Conservation (phyloP, 2,329 filamentous ascomycete genomes). For the Colletotrichum navitas region DNA sequence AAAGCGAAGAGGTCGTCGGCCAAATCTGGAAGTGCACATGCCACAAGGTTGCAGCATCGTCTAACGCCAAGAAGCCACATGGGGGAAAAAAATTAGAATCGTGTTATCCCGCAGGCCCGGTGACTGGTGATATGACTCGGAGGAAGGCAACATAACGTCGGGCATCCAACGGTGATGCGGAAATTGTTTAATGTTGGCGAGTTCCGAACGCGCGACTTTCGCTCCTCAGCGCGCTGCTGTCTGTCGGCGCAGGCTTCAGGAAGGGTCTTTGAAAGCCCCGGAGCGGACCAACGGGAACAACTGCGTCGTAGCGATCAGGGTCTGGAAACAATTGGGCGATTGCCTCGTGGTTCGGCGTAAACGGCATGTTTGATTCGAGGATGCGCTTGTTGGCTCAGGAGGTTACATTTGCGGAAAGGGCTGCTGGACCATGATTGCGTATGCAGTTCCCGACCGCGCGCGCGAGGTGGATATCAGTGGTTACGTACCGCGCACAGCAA, state of each 20-base stretch:
- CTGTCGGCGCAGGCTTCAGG: background rate
- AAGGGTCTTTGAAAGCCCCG: background rate
- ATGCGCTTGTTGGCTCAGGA: slow-evolving; percentile 24
- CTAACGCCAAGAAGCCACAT: background rate
- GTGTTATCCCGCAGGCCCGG: background rate
- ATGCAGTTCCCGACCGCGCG: slow-evolving; percentile 22
- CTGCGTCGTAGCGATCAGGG: slow-evolving; percentile 1
- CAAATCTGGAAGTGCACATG: background rate
- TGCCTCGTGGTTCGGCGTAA: background rate
- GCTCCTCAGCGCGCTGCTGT: slow-evolving; percentile 20
- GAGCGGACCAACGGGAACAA: slow-evolving; percentile 7
- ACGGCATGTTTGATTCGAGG: slow-evolving; percentile 34
- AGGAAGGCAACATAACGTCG: slow-evolving; percentile 22
- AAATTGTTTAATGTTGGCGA: slow-evolving; percentile 28
- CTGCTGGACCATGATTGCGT: slow-evolving; percentile 14
- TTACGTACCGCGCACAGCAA: background rate
- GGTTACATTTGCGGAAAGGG: slow-evolving; percentile 25
- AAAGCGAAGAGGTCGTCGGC: no score
- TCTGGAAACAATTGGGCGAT: background rate
- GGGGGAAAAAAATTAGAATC: background rate
- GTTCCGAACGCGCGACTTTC: background rate
- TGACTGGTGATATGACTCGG: slow-evolving; percentile 31
- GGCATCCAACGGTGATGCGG: slow-evolving; percentile 21
- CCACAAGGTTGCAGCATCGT: slow-evolving; percentile 30
- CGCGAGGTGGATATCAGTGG: slow-evolving; percentile 2